A percentile compares a stretch with the other conserved stretches of the same genome.
These are phyloP conservation scores for Fibroporia radiculosa DNA, from an alignment of 768 basidiomycete species.

Conservation along the genomic window DNA sequence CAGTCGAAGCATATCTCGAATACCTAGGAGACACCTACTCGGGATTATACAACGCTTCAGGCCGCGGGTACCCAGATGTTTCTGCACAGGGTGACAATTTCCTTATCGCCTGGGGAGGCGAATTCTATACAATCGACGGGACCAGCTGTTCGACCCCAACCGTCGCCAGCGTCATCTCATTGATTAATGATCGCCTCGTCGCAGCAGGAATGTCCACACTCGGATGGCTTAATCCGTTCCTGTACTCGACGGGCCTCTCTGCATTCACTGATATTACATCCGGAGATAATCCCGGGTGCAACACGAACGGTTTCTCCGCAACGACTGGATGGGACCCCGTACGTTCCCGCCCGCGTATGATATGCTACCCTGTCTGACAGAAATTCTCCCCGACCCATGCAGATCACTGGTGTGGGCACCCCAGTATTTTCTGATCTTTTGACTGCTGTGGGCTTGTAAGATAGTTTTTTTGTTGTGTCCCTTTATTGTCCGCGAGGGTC, in stretches of 20 bases:
- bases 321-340: conserved; percentile 26
- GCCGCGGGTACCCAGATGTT: conserved; percentile 55
- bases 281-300: conserved; percentile 15
- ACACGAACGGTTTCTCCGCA: conserved; percentile 25
- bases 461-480: too few relatives aligned
- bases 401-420: conserved; percentile 27
- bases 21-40: conserved; percentile 39
- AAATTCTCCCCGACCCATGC: too few relatives aligned
- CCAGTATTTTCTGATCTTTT: conserved; percentile 24
- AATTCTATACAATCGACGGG: conserved; percentile 34
- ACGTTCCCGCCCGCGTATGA: too few relatives aligned
- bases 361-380: too few relatives aligned
- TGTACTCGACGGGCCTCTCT: conserved; percentile 19
- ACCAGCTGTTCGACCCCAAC: conserved; percentile 59
- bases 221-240: conserved; percentile 31
- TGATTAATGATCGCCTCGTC: conserved; percentile 34
- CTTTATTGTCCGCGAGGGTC: too few relatives aligned
- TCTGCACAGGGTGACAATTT: conserved; percentile 46
- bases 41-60: conserved; percentile 43
- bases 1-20: conserved; percentile 37
- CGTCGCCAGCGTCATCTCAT: conserved; percentile 52
- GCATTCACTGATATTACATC: conserved; percentile 21
- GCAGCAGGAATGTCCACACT: conserved; percentile 24
- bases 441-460: conserved; percentile 13
- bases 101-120: conserved; percentile 36